Base-by-base conservation (phyloP, 2,329 filamentous ascomycete genomes). In the Thelonectria blattea region DNA sequence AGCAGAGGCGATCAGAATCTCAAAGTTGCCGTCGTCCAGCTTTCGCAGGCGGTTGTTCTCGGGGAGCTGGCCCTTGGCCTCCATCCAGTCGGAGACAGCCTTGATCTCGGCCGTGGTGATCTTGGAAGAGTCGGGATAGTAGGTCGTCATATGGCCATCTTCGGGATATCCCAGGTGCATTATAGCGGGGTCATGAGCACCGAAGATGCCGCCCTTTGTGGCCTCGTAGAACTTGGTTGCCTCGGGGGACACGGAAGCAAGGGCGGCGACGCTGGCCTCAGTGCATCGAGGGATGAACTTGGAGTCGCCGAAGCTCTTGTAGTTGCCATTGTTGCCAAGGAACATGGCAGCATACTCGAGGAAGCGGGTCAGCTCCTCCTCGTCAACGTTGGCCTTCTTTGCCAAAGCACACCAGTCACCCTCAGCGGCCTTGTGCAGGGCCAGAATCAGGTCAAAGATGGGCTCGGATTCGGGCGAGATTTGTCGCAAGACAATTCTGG, bases 221-320 rank as follows among this genome's bases (percentile, higher is more conserved):
- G 85, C 85, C 66, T 88, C 81, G 74, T 91, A 91, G 68, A 87
- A 83, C 63, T 82, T 81, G 70, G 85, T 80, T 7, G 89, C 86
- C 54, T 89, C 85, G 2, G 85, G 77, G 0, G 83, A 83, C 15
- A 84, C 82, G 15, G 82, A 80, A 46, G 89, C 88, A 34, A 94
- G 80, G 61, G 88, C 84, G 52, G 85, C 83, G 61, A 93, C 83
- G 5, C 82, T 84, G 60, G 85, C 83, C 66, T 88, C 83, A 7
- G 83, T 80, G 70, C 90, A 86, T 67, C 91, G 83, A 2, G 91
- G 91, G 58, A 95, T 84, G 72, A 95, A 93, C 74, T 95, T 95
- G 69, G 89, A 86, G 76, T 95, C 91, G 45, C 92, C 92, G 70
- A 93, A 94, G 68, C 90, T 90, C 79, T 94, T 94, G 79, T 94